These are phyloP conservation scores for Solanum raphanifolium DNA, from an alignment of 257 asterid genomes.

Conservation along the genomic window DNA sequence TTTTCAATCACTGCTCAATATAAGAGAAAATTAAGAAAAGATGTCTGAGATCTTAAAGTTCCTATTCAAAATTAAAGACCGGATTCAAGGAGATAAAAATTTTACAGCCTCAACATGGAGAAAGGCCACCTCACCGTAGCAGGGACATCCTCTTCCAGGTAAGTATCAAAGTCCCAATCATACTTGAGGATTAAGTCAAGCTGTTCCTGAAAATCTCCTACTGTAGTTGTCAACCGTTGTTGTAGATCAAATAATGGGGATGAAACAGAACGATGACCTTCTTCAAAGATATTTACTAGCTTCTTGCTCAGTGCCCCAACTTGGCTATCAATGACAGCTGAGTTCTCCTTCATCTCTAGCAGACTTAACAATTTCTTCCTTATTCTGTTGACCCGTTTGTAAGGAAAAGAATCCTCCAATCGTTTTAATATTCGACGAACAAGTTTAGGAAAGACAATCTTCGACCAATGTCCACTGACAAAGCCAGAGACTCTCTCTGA, in stretches of 20 bases:
- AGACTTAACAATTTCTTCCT: conserved; percentile 39
- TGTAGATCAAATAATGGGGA: conserved; percentile 76
- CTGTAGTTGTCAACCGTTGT: conserved; percentile 46
- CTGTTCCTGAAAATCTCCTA: conserved; percentile 85
- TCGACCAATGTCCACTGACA: conserved; percentile 69
- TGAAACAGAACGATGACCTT: conserved; percentile 82
- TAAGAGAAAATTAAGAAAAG: neutral
- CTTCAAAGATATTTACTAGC: conserved; percentile 66
- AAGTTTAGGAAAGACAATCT: conserved; percentile 53
- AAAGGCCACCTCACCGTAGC: conserved; percentile 96
- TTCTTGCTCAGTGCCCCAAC: conserved; percentile 63
- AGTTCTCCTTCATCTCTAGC: conserved; percentile 57
- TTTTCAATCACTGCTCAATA: neutral
- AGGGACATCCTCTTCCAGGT: conserved; percentile 95
- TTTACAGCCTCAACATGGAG: conserved; percentile 20
- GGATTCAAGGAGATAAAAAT: neutral
- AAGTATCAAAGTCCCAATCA: conserved; percentile 97
- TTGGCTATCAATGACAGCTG: conserved; percentile 46
- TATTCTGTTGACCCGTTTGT: conserved; percentile 46
- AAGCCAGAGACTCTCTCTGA: conserved; percentile 83
- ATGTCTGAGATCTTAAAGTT: neutral
- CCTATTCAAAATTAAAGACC: neutral
- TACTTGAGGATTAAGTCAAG: conserved; percentile 78
- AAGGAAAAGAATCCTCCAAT: conserved; percentile 59
- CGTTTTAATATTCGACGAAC: conserved; percentile 67